A percentile compares a stretch with the other conserved stretches of the same genome.
Conservation (phyloP, 768 basidiomycete genomes). For the Hypholoma fasciculare region DNA sequence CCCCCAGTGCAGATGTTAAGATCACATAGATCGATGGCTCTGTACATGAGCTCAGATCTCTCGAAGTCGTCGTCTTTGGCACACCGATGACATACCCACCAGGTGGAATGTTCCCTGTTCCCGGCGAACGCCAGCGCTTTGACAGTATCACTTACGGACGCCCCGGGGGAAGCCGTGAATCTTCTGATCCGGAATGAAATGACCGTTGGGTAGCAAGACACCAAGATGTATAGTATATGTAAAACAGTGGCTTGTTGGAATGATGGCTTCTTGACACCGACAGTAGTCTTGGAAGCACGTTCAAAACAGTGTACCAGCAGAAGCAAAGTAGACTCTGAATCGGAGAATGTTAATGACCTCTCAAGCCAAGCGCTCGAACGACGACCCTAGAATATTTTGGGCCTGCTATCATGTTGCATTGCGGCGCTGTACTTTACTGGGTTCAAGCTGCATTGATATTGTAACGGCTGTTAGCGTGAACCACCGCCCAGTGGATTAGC, state of each 20-base stretch:
- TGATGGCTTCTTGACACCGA: too few species aligned
- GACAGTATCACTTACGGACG: constrained; percentile 9
- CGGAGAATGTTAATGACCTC: too few species aligned
- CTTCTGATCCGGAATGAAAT: background rate
- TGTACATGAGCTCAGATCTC: background rate
- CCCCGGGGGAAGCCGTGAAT: constrained; percentile 5
- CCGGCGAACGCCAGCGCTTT: constrained; percentile 3
- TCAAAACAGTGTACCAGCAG: too few species aligned
- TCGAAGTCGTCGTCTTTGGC: constrained; percentile 10
- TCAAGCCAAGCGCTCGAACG: too few species aligned
- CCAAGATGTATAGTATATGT: background rate
- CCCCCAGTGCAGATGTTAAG: background rate
- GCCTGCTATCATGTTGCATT: too few species aligned
- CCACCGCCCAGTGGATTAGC: too few species aligned
- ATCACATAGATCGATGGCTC: constrained; percentile 1
- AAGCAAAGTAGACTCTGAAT: too few species aligned
- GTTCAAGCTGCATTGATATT: too few species aligned
- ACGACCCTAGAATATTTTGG: too few species aligned
- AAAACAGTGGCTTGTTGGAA: background rate
- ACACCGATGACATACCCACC: constrained; percentile 5
- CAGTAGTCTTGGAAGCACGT: too few species aligned
- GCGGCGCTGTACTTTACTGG: too few species aligned
- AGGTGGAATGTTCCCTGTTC: constrained; percentile 8
- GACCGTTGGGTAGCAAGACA: background rate
- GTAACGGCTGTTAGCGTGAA: too few species aligned